A percentile compares a stretch with the other conserved stretches of the same genome.
Conservation (phyloP, 257 asterid genomes). For the Parsonsia alboflavescens region DNA sequence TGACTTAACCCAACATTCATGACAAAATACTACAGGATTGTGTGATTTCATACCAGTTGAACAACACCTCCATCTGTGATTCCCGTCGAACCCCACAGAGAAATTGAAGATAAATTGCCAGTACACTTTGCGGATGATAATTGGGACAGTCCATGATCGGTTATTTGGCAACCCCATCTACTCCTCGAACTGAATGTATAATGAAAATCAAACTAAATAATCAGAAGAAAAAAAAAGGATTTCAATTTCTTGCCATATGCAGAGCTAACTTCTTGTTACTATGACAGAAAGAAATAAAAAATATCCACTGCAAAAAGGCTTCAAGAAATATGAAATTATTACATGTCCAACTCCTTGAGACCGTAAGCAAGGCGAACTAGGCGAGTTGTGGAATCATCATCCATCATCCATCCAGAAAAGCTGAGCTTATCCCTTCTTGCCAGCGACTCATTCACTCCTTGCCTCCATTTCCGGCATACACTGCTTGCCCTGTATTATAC, state of each 20-base stretch:
- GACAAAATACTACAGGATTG: not conserved
- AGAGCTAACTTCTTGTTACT: not conserved
- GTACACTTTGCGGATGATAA: slow-evolving; percentile 71
- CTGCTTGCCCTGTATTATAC: slow-evolving; percentile 46
- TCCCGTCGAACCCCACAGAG: slow-evolving; percentile 82
- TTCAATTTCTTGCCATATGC: not conserved
- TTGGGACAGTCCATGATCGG: slow-evolving; percentile 68
- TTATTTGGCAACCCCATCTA: slow-evolving; percentile 92
- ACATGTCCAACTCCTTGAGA: slow-evolving; percentile 93
- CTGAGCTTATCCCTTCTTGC: slow-evolving; percentile 58
- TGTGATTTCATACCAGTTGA: slow-evolving; percentile 44
- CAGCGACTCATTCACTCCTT: slow-evolving; percentile 69
- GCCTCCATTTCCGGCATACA: slow-evolving; percentile 84
- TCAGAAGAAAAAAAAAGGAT: not conserved
- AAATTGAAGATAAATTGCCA: slow-evolving; percentile 60
- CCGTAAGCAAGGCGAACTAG: slow-evolving; percentile 60
- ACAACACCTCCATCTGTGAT: slow-evolving; percentile 70
- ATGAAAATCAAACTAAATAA: slow-evolving; percentile 12
- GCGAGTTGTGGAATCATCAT: slow-evolving; percentile 73
- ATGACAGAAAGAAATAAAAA: too few relatives aligned
- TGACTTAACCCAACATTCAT: too few relatives aligned
- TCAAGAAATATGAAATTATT: not conserved
- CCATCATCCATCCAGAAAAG: slow-evolving; percentile 86
- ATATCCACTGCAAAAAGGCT: not conserved
- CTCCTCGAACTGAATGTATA: slow-evolving; percentile 65